These are phyloP conservation scores for Bertia moriformis DNA, from an alignment of 2,329 filamentous ascomycete genomes.

Conservation along the genomic window DNA sequence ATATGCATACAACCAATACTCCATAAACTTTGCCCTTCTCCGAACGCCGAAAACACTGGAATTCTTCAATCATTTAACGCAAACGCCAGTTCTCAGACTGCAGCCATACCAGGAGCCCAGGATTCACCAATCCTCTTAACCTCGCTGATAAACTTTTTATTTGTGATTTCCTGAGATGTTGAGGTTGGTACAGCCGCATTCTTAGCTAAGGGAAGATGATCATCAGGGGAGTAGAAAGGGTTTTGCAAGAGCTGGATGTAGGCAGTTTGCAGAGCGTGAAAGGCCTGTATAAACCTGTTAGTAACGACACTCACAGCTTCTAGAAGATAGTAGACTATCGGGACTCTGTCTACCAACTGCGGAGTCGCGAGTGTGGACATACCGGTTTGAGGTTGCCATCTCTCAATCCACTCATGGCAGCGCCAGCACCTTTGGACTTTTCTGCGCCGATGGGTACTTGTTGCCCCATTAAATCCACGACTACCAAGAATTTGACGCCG, in stretches of 20 bases:
- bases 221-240: slow-evolving; percentile 48
- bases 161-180: slow-evolving; percentile 34
- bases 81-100: neutral
- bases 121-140: slow-evolving; percentile 40
- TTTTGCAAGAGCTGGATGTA: slow-evolving; percentile 50
- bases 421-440: neutral
- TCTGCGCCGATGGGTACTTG: neutral
- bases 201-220: slow-evolving; percentile 22
- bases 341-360: too few species aligned
- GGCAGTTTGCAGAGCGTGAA: slow-evolving; percentile 46
- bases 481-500: slow-evolving; percentile 45
- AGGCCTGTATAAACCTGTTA: slow-evolving; percentile 29
- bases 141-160: slow-evolving; percentile 41
- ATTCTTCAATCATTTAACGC: too few species aligned
- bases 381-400: neutral
- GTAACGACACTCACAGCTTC: slow-evolving; percentile 2
- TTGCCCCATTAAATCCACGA: slow-evolving; percentile 44
- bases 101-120: slow-evolving; percentile 33
- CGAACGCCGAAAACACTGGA: too few species aligned
- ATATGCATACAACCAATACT: too few species aligned
- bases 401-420: neutral
- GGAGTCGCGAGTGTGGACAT: too few species aligned
- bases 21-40: too few species aligned
- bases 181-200: neutral
- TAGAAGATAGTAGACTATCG: neutral